phyloP scores from a whole-genome alignment of 352 stramenopile genomes.

The Pythium folliculosum region DNA sequence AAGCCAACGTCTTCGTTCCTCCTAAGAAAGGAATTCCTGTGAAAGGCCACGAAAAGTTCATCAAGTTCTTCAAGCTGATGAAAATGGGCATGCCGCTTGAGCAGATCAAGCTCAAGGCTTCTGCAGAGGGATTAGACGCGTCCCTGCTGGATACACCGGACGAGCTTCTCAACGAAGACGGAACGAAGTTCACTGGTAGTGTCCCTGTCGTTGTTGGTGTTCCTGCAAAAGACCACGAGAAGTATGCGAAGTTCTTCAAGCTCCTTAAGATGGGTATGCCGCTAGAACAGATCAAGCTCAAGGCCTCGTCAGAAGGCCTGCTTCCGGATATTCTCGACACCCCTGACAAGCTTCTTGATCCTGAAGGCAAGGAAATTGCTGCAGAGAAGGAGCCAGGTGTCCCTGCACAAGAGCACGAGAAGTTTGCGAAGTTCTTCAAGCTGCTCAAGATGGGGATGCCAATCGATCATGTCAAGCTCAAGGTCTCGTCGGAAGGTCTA shows the following conservation, averaged over 20 bases:
- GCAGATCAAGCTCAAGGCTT: slow-evolving; percentile 77
- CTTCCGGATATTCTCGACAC: slow-evolving; percentile 52
- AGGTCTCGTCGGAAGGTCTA: slow-evolving; percentile 71
- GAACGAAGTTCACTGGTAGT: slow-evolving; percentile 32
- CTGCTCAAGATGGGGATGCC: slow-evolving; percentile 89
- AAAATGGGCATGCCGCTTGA: slow-evolving; percentile 85
- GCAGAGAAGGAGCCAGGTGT: slow-evolving; percentile 21
- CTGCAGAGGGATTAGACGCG: slow-evolving; percentile 87
- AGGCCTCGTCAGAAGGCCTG: slow-evolving; percentile 61
- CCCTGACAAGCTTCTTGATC: slow-evolving; percentile 53
- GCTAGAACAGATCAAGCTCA: slow-evolving; percentile 65
- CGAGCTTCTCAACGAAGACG: slow-evolving; percentile 58
- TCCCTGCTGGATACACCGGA: slow-evolving; percentile 80
- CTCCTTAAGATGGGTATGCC: slow-evolving; percentile 83
- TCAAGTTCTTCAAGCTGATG: slow-evolving; percentile 80
- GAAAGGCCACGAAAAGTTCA: slow-evolving; percentile 67
- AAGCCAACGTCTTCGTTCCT: slow-evolving; percentile 46
- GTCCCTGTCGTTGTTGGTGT: slow-evolving; percentile 33
- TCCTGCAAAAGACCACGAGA: slow-evolving; percentile 83
- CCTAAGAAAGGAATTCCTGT: slow-evolving; percentile 43
- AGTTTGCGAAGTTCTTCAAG: slow-evolving; percentile 93
- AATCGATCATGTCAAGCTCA: slow-evolving; percentile 88
- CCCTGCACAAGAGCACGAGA: slow-evolving; percentile 83
- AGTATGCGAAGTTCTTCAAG: slow-evolving; percentile 85
- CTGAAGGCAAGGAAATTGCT: slow-evolving; percentile 46